Evolutionary conservation across 768 basidiomycete genomes (phyloP), one percentile per base, ranked within the genome.

Genomic region (Vararia minispora): DNA sequence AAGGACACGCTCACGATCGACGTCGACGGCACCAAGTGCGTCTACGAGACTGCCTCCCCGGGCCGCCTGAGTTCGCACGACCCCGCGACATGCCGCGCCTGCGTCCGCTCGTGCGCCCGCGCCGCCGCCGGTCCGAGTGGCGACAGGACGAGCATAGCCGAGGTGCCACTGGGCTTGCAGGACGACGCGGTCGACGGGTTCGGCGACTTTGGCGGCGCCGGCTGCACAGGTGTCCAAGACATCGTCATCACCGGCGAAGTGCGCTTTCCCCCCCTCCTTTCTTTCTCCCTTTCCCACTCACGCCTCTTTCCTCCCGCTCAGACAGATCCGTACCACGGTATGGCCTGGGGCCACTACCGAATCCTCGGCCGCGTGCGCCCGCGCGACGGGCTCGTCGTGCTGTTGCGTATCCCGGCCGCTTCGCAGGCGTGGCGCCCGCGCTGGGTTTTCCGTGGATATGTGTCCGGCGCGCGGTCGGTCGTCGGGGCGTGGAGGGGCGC

Each of bases 401-500:
- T 63, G 28, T 55, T 61, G 26, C 53, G 61, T 35, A 28, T 54
- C 8, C 51, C 57, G n/a, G n/a, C n/a, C n/a, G n/a, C n/a, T n/a
- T n/a, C n/a, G n/a, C n/a, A n/a, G n/a, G n/a, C n/a, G n/a, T n/a
- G n/a, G n/a, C n/a, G n/a, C n/a, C n/a, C n/a, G n/a, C n/a, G n/a
- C 11, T 60, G 58, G 50, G 64, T 85, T 28, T 76, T 85, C 47
- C 79, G 74, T 23, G 84, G 84, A 4, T 86, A 84, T 52, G 45
- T 87, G 33, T 67, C 77, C 5, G 79, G 73, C 0, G 71, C 69
- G 7, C 58, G 69, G 41, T 80, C 69, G 40, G 70, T 85, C 43
- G 79, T 81, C 12, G 84, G 84, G 4, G 76, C 74, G 40, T 85
- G 83, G 84, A 64, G 83, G 21, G 56, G 56, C 32, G 68, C 66